Percentiles rank a stretch among this genome's conserved stretches.
phyloP scores from a whole-genome alignment of 805 yeast genomes.

The Clavispora santaluciae region DNA sequence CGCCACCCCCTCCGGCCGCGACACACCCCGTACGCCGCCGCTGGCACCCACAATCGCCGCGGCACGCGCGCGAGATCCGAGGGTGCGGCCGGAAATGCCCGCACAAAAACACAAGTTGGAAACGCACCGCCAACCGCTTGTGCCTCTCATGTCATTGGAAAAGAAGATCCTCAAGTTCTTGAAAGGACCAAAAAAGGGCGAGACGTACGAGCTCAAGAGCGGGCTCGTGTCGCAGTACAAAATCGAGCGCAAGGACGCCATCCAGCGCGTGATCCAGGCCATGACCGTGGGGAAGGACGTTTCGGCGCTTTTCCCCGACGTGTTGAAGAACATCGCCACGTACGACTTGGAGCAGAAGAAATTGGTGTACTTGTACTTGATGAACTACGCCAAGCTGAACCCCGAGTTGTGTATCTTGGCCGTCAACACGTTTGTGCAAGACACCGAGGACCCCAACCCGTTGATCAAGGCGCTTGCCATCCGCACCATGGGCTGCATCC shows the following conservation, averaged over 20 bases:
- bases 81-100: constrained; percentile 1
- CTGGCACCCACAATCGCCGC: too few species aligned
- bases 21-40: too few species aligned
- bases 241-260: constrained; percentile 91
- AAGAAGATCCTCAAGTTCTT: constrained; percentile 39
- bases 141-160: constrained; percentile 33
- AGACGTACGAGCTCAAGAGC: constrained; percentile 82
- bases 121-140: neutral
- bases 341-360: constrained; percentile 96
- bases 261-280: constrained; percentile 93
- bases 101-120: neutral
- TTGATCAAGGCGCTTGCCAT: constrained; percentile 93
- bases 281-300: constrained; percentile 99
- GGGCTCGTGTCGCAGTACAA: constrained; percentile 95
- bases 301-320: constrained; percentile 90
- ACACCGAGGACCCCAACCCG: constrained; percentile 95
- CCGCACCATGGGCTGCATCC: constrained; percentile 96
- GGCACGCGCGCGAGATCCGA: too few species aligned
- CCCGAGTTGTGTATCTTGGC: constrained; percentile 96
- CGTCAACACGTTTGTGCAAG: constrained; percentile 93
- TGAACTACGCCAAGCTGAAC: constrained; percentile 95
- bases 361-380: constrained; percentile 85
- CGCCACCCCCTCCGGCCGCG: too few species aligned
- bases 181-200: constrained; percentile 52
- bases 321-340: constrained; percentile 92